These are phyloP conservation scores for Rutidosis leptorrhynchoides DNA, from an alignment of 129 eudicot genomes.

Conservation along the genomic window DNA sequence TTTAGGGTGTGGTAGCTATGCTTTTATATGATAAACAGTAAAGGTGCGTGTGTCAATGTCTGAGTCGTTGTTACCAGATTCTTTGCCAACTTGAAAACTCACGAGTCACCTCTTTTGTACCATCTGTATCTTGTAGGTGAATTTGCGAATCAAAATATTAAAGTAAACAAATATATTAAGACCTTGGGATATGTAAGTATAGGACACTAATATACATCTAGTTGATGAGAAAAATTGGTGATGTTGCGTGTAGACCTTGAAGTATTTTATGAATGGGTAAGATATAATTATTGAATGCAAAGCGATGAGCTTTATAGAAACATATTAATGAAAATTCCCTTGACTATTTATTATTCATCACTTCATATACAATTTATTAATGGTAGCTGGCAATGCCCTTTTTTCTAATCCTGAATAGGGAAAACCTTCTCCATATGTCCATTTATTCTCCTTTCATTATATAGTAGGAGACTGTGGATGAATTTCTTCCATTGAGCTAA, in stretches of 20 bases:
- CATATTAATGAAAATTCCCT: conserved; percentile 5
- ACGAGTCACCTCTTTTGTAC: neutral
- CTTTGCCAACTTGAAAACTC: conserved; percentile 4
- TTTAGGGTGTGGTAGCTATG: too few relatives aligned
- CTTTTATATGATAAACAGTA: conserved; percentile 3
- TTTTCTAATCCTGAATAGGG: neutral
- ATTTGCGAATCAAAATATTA: neutral
- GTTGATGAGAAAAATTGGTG: conserved; percentile 9
- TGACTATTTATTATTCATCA: conserved; percentile 14
- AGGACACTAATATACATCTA: conserved; percentile 1
- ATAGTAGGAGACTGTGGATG: conserved; percentile 2
- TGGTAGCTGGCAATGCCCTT: neutral
- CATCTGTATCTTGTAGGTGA: neutral
- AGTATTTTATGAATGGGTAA: conserved; percentile 1
- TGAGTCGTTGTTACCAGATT: conserved; percentile 5
- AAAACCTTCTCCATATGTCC: too few relatives aligned
- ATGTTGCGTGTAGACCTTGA: conserved; percentile 2
- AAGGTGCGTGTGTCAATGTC: conserved; percentile 4
- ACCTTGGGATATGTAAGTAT: neutral
- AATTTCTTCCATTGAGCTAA: neutral
- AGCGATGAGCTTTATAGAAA: conserved; percentile 16
- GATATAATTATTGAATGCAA: neutral
- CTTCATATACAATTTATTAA: neutral
- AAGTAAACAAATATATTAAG: neutral
- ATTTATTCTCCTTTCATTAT: neutral